Conservation (phyloP, 2,329 filamentous ascomycete genomes). For the Eurotiales sp. region DNA sequence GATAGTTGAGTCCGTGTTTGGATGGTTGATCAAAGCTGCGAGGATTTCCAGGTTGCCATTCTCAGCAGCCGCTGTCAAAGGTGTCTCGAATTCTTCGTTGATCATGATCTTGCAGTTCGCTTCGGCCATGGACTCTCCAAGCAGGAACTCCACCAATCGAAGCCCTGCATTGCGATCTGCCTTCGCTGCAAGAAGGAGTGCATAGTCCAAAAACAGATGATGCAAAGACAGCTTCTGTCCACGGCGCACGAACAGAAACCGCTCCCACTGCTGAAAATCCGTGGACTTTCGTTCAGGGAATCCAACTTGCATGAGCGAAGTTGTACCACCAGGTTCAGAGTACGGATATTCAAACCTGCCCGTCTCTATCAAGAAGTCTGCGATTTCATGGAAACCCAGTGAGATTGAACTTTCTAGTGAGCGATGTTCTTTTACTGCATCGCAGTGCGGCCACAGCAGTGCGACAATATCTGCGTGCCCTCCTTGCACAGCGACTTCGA, state of each 20-base stretch:
- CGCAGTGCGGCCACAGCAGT: constrained; percentile 14
- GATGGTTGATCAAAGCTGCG: constrained; percentile 12
- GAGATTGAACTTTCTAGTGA: constrained; percentile 13
- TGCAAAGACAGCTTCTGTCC: constrained; percentile 10
- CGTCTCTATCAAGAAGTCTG: constrained; percentile 13
- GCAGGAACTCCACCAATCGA: neutral
- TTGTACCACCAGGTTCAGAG: constrained; percentile 2
- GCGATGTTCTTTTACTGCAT: constrained; percentile 7
- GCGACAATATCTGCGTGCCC: constrained; percentile 9
- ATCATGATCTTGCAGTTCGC: constrained; percentile 14
- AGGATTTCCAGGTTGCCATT: constrained; percentile 15
- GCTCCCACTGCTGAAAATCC: constrained; percentile 15
- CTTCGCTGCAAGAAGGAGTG: neutral
- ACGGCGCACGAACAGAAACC: constrained; percentile 13
- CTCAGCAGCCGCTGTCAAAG: constrained; percentile 13
- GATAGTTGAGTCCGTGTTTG: constrained; percentile 6
- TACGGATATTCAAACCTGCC: constrained; percentile 7
- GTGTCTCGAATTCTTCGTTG: constrained; percentile 10
- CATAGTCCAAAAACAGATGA: constrained; percentile 12
- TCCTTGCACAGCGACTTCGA: constrained; percentile 12
- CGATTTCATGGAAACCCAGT: constrained; percentile 15
- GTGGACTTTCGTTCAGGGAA: neutral
- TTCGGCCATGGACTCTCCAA: constrained; percentile 9
- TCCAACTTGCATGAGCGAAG: neutral
- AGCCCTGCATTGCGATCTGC: constrained; percentile 2